Base-by-base conservation (phyloP, 192 early-diverging fungal genomes). In the Dissophora globulifera region DNA sequence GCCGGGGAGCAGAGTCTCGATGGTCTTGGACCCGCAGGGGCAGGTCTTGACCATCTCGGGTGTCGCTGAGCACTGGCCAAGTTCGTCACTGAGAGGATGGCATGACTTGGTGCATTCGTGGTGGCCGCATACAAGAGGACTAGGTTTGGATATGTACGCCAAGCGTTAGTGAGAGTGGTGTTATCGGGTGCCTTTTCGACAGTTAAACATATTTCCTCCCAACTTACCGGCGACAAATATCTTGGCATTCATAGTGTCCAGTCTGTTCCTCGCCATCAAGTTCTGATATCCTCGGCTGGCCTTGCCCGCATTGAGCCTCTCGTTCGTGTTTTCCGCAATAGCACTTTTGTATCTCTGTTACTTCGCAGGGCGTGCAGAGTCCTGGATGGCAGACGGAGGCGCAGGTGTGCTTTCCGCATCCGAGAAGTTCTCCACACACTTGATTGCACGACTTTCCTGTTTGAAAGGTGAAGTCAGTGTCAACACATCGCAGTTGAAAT, bases 351-450 rank as follows among this genome's bases (percentile, higher is more conserved):
- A 72, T 45, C 53, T 87, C 81, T 23, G 58, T 46, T 26, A 79
- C 71, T 25, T 80, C 48, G 43, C 93, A 94, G 25, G 88, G 84
- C 22, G 81, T 72, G 68, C 93, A 94, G 4, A 87, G 57, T 17
- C 90, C 93, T 7, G 86, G 47, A 64, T 94, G 93, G 66, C 93
- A 94, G 7, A 79, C 38, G 25, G 87, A 75, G 30, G 81, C 55
- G 68, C 93, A 94, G 1, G 67, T 50, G 83, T 93, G 92, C 38
- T 82, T 82, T n/a, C 86, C 89, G 52, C 93, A 94, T 25, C 88
- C 87, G 33, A 94, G 69, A 38, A 87, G 53, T 50, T 91, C 84
- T 17, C 83, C 92, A 59, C 92, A 93, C 0, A 87, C 67, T 25
- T 85, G 59, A 9, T 84, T 90, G 80, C 96, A 98, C 1, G 90